phyloP scores from a whole-genome alignment of 805 yeast genomes.

The Candida saitoana region DNA sequence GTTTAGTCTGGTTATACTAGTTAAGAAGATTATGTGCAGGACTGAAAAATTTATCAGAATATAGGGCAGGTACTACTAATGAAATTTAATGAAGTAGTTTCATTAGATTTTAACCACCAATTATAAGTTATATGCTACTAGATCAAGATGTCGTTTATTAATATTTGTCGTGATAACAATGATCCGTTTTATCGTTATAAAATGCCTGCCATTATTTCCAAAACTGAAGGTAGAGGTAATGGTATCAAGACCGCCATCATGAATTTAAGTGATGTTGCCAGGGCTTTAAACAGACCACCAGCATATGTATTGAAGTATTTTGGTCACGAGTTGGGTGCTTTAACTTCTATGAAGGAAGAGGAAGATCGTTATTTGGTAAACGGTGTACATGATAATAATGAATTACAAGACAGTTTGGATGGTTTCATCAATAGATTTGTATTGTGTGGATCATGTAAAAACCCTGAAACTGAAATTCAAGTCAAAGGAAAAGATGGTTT shows the following conservation, averaged over 20 bases:
- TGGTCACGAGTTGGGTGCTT: constrained; percentile 97
- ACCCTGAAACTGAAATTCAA: constrained; percentile 93
- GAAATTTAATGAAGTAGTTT: background rate
- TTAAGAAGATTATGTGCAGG: background rate
- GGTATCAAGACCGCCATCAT: constrained; percentile 96
- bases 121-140: constrained; percentile 2
- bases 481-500: constrained; percentile 70
- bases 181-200: constrained; percentile 99
- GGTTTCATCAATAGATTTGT: constrained; percentile 92
- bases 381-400: constrained; percentile 87
- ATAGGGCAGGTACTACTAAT: too few relatives aligned
- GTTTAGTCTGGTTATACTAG: too few relatives aligned
- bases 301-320: constrained; percentile 89
- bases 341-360: constrained; percentile 74
- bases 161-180: constrained; percentile 93
- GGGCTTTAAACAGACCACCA: constrained; percentile 91
- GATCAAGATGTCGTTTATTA: constrained; percentile 69
- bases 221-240: constrained; percentile 98
- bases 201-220: constrained; percentile 97
- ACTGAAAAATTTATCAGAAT: background rate
- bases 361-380: constrained; percentile 88
- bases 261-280: constrained; percentile 87
- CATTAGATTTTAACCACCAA: background rate
- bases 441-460: constrained; percentile 89
- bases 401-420: constrained; percentile 90